phyloP scores from a whole-genome alignment of 2,329 filamentous ascomycete genomes.

The Penicillium sp. region DNA sequence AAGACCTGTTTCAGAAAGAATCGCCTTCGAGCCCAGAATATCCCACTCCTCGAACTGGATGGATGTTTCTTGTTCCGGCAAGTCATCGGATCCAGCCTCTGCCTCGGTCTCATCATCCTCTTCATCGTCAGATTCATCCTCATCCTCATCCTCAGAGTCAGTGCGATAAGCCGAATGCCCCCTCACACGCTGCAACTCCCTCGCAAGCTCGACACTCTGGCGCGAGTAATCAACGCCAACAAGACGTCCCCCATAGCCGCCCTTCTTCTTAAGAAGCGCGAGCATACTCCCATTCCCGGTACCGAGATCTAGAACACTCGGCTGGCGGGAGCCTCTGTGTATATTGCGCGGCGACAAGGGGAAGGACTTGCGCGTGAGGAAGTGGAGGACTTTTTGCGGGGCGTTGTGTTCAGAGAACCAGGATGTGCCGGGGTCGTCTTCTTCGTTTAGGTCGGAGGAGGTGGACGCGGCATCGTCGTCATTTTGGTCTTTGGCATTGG shows the following conservation, averaged over 20 bases:
- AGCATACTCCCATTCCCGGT: slow-evolving; percentile 90
- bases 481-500: slow-evolving; percentile 45
- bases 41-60: slow-evolving; percentile 57
- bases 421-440: slow-evolving; percentile 70
- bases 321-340: slow-evolving; percentile 14
- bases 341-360: slow-evolving; percentile 38
- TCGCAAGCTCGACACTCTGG: slow-evolving; percentile 64
- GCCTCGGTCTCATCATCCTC: slow-evolving; percentile 16
- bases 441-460: slow-evolving; percentile 57
- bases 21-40: slow-evolving; percentile 42
- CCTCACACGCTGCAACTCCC: slow-evolving; percentile 46
- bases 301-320: slow-evolving; percentile 68
- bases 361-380: slow-evolving; percentile 48
- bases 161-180: slow-evolving; percentile 30
- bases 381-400: slow-evolving; percentile 67
- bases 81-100: background rate
- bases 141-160: slow-evolving; percentile 27
- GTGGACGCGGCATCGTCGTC: background rate
- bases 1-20: slow-evolving; percentile 30
- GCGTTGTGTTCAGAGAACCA: slow-evolving; percentile 96
- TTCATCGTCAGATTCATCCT: slow-evolving; percentile 35
- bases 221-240: slow-evolving; percentile 82
- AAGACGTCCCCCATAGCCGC: slow-evolving; percentile 58
- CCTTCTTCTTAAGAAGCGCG: slow-evolving; percentile 63
- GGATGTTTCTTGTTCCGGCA: slow-evolving; percentile 4